phyloP scores from a whole-genome alignment of 1,284 basidiomycete genomes.

The Chalciporus sp. region DNA sequence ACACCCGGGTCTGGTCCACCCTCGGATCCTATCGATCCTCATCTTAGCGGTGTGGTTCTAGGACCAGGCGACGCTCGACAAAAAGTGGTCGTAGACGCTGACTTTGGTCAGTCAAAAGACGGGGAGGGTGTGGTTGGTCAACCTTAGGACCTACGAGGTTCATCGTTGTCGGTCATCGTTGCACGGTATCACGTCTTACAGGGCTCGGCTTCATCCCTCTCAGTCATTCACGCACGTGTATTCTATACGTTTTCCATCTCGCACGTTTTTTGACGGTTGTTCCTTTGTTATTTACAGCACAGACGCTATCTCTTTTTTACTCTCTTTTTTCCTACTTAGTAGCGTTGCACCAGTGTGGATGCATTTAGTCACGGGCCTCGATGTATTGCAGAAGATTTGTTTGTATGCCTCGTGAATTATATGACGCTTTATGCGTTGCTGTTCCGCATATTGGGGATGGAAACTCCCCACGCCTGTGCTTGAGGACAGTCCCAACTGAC shows the following conservation, averaged over 20 bases:
- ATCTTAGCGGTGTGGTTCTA: constrained; percentile 37
- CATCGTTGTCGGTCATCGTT: not conserved
- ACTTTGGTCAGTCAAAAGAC: constrained; percentile 23
- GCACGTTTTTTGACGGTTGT: not conserved
- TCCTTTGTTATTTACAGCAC: too few relatives aligned
- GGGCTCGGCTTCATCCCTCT: not conserved
- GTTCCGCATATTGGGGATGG: too few relatives aligned
- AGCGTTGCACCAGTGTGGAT: not conserved
- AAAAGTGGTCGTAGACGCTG: constrained; percentile 26
- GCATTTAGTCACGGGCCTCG: constrained; percentile 8
- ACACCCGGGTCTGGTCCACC: constrained; percentile 42
- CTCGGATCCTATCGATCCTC: constrained; percentile 52
- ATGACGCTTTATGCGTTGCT: not conserved
- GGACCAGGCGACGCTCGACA: constrained; percentile 25
- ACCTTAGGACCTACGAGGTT: constrained; percentile 11
- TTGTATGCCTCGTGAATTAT: not conserved
- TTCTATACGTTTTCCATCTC: not conserved
- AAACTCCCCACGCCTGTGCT: too few relatives aligned
- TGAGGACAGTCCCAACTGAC: too few relatives aligned
- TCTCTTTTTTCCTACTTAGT: not conserved
- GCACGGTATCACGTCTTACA: not conserved
- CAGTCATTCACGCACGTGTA: not conserved
- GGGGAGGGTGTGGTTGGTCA: constrained; percentile 27
- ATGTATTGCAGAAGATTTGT: constrained; percentile 7
- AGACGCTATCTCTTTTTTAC: not conserved